Conservation (phyloP, 768 basidiomycete genomes). For the Pleurotus ostreatus region DNA sequence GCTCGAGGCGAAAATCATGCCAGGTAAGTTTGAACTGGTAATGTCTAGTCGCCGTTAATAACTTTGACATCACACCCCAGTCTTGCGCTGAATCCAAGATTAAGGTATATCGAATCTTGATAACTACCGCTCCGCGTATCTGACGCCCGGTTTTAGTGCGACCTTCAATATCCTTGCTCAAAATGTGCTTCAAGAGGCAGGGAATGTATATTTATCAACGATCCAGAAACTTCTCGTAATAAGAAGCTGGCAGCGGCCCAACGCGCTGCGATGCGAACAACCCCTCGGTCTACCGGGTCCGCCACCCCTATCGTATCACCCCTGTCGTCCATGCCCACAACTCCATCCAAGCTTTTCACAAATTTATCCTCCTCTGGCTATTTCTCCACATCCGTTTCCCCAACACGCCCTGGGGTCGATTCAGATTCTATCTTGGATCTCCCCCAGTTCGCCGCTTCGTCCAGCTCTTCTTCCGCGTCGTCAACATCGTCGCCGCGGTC, state of each 20-base stretch:
- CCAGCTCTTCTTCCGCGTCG: conserved; percentile 29
- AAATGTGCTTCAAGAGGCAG: conserved; percentile 60
- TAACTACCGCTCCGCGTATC: neutral
- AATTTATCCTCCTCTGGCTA: conserved; percentile 18
- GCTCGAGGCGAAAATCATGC: conserved; percentile 66
- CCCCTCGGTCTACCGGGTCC: neutral
- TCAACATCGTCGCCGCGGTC: conserved; percentile 35
- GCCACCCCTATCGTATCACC: neutral
- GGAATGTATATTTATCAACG: conserved; percentile 60
- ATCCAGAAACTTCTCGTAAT: conserved; percentile 38
- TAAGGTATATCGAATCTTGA: conserved; percentile 24
- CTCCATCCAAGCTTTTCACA: conserved; percentile 36
- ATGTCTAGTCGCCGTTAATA: neutral
- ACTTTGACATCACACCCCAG: conserved; percentile 17
- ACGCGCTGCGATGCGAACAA: conserved; percentile 17
- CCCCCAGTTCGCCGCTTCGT: conserved; percentile 24
- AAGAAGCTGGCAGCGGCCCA: conserved; percentile 30
- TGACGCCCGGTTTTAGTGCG: conserved; percentile 31
- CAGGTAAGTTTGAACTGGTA: conserved; percentile 28
- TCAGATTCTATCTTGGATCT: conserved; percentile 1
- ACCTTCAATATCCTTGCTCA: conserved; percentile 63
- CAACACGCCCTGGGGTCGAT: neutral
- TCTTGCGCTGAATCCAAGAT: conserved; percentile 76
- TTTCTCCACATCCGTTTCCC: neutral
- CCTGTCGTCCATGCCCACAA: conserved; percentile 22